These are phyloP conservation scores for Phylloporus sp. DNA, from an alignment of 1,284 basidiomycete genomes.

Conservation along the genomic window DNA sequence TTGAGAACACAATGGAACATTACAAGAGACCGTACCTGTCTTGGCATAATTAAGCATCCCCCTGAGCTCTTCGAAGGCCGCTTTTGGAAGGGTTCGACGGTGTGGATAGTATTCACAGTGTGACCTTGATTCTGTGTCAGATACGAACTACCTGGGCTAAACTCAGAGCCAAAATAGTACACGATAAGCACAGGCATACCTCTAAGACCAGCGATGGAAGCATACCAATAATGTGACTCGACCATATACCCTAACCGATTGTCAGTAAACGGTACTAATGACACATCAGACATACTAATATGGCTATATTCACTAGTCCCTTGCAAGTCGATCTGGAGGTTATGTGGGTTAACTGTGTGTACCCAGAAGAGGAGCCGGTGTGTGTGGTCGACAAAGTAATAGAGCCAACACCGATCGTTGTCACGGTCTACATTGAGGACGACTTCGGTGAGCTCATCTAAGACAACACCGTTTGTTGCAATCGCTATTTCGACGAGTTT, in stretches of 20 bases:
- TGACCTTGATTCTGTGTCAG: conserved; percentile 14
- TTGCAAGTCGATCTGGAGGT: conserved; percentile 9
- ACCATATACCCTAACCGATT: conserved; percentile 19
- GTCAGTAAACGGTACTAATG: conserved; percentile 5
- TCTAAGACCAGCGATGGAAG: background rate
- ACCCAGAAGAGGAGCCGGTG: conserved; percentile 27
- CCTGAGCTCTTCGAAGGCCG: conserved; percentile 17
- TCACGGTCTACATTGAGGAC: conserved; percentile 25
- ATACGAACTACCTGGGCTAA: background rate
- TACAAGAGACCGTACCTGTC: conserved; percentile 13
- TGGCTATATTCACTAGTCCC: conserved; percentile 14
- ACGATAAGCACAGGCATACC: background rate
- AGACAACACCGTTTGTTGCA: background rate
- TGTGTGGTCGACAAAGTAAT: conserved; percentile 28
- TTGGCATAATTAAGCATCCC: conserved; percentile 27
- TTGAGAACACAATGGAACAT: background rate
- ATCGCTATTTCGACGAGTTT: conserved; percentile 10
- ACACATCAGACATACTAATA: conserved; percentile 18
- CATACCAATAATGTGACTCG: conserved; percentile 20
- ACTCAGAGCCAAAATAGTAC: conserved; percentile 4
- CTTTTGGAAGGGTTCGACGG: conserved; percentile 9
- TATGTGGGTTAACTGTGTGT: background rate
- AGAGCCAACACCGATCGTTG: conserved; percentile 3
- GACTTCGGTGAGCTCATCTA: conserved; percentile 22
- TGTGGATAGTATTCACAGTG: conserved; percentile 29